phyloP scores from a whole-genome alignment of 2,329 filamentous ascomycete species.

The Alternaria rosae region DNA sequence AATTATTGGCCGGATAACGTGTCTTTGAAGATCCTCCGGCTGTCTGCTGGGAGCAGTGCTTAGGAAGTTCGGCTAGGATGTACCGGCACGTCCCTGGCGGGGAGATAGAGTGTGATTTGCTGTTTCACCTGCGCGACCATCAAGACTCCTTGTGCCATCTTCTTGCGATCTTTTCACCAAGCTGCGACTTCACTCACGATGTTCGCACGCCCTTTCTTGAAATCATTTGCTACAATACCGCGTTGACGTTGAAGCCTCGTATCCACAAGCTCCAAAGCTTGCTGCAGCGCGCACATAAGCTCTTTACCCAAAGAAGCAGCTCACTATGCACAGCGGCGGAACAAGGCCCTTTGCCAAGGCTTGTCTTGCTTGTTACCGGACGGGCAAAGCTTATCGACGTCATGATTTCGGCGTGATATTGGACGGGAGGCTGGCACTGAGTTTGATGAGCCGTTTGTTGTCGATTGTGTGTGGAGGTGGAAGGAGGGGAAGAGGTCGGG shows the following conservation, averaged over 20 bases:
- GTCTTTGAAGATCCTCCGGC: constrained; percentile 15
- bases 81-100: constrained; percentile 7
- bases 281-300: constrained; percentile 5
- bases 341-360: constrained; percentile 19
- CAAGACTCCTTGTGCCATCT: not conserved
- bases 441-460: not conserved
- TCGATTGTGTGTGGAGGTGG: constrained; percentile 1
- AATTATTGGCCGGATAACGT: constrained; percentile 23
- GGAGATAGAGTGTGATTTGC: not conserved
- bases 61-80: not conserved
- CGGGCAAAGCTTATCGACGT: constrained; percentile 30
- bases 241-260: not conserved
- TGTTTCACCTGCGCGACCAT: not conserved
- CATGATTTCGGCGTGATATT: constrained; percentile 15
- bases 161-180: not conserved
- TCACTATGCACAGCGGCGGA: constrained; percentile 15
- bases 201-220: not conserved
- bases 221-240: not conserved
- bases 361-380: constrained; percentile 17
- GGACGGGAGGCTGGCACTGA: not conserved
- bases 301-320: constrained; percentile 25
- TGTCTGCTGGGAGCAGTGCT: constrained; percentile 15
- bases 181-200: too few relatives aligned
- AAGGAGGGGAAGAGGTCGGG: constrained; percentile 11
- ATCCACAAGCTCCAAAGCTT: not conserved